Percentiles rank a stretch among this genome's conserved stretches.
Conservation (phyloP, 768 basidiomycete genomes). For the Rhodotorula toruloides region DNA sequence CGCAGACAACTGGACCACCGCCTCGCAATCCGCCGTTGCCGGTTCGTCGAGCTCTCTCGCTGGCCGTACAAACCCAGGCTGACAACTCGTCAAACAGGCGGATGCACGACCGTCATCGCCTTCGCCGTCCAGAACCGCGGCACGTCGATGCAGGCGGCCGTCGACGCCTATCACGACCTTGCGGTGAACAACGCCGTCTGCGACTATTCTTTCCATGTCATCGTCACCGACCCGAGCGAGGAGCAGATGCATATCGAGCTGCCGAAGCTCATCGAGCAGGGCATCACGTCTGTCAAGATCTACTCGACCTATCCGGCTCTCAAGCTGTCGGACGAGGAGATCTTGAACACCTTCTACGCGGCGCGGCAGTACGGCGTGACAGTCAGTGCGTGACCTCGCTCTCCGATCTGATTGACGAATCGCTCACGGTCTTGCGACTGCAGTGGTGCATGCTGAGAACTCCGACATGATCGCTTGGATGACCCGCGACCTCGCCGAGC, state of each 20-base stretch:
- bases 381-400: slow-evolving; percentile 25
- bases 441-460: slow-evolving; percentile 47
- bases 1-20: slow-evolving; percentile 47
- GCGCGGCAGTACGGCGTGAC: slow-evolving; percentile 45
- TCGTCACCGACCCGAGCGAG: slow-evolving; percentile 47
- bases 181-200: slow-evolving; percentile 44
- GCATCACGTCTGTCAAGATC: slow-evolving; percentile 46
- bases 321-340: slow-evolving; percentile 46
- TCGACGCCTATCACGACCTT: slow-evolving; percentile 46
- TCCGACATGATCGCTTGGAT: slow-evolving; percentile 47
- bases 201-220: slow-evolving; percentile 48
- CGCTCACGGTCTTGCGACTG: not conserved
- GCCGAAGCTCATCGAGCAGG: slow-evolving; percentile 46
- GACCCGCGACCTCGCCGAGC: slow-evolving; percentile 39
- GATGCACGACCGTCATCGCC: slow-evolving; percentile 48
- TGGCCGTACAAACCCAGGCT: not conserved
- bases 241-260: slow-evolving; percentile 46
- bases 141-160: slow-evolving; percentile 41
- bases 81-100: slow-evolving; percentile 35
- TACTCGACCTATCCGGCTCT: slow-evolving; percentile 49
- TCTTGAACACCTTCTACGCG: slow-evolving; percentile 46
- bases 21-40: slow-evolving; percentile 36
- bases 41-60: slow-evolving; percentile 2
- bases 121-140: slow-evolving; percentile 47
- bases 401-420: not conserved